These are phyloP conservation scores for Waitea zeae DNA, from an alignment of 1,284 basidiomycete species.

Conservation along the genomic window DNA sequence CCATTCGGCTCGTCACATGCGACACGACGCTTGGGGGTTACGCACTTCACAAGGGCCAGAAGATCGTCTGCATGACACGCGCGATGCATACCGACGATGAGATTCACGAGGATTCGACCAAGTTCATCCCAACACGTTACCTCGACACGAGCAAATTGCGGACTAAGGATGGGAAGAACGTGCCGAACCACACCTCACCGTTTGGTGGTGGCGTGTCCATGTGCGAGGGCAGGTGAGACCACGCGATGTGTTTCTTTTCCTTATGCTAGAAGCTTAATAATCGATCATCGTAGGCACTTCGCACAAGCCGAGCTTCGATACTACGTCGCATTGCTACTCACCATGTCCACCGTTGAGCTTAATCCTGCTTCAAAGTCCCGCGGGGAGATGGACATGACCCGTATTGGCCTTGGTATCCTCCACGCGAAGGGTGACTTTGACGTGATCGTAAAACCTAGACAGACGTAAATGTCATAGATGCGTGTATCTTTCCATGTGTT, in stretches of 20 bases:
- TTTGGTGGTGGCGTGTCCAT: slow-evolving; percentile 11
- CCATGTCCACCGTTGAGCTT: slow-evolving; percentile 4
- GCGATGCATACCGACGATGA: slow-evolving; percentile 10
- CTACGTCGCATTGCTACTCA: slow-evolving; percentile 5
- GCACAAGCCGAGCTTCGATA: slow-evolving; percentile 5
- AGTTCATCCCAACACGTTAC: slow-evolving; percentile 8
- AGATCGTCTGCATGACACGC: slow-evolving; percentile 12
- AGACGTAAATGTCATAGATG: too few relatives aligned
- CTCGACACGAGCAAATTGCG: slow-evolving; percentile 5
- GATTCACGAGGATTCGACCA: slow-evolving; percentile 7
- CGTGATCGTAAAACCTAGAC: slow-evolving; percentile 3
- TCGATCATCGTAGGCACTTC: slow-evolving; percentile 4
- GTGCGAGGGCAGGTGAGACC: slow-evolving; percentile 10
- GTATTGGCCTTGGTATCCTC: slow-evolving; percentile 6
- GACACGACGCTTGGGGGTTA: slow-evolving; percentile 9
- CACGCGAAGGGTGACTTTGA: slow-evolving; percentile 6
- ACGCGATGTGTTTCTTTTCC: neutral
- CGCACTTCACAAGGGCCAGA: slow-evolving; percentile 9
- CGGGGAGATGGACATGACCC: slow-evolving; percentile 1
- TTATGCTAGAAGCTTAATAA: neutral
- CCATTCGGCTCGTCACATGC: slow-evolving; percentile 12
- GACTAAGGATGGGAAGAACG: slow-evolving; percentile 8
- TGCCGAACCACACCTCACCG: slow-evolving; percentile 10
- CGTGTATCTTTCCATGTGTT: too few relatives aligned
- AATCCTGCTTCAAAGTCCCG: slow-evolving; percentile 3